Base-by-base conservation (phyloP, 768 basidiomycete species). In the Suillus spraguei region DNA sequence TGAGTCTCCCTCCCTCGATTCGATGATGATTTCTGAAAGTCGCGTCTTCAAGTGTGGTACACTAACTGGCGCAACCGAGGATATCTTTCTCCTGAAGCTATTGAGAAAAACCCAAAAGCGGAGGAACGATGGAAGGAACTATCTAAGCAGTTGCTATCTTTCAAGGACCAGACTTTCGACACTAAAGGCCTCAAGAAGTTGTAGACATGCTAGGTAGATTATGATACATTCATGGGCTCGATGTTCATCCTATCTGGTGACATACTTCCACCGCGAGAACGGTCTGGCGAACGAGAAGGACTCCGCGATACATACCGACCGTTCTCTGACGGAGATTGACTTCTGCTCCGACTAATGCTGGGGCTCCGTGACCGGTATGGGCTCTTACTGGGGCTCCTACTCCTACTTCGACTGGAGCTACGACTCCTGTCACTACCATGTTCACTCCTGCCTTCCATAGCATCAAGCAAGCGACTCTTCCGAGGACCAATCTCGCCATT, bases 401-500 rank as follows among this genome's bases (percentile, higher is more conserved):
- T 72, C 38, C 64, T 54, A 61, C 64, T 70, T 17, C 66, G 68
- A 59, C 70, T 77, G 38, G 76, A 69, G 50, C 78, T 75, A 42
- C 76, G 76, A 66, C 81, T 79, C 54, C 72, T 76, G 28, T 77
- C 78, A 61, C 83, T 83, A 24, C 77, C 83, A 50, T 77, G 74
- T 33, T 90, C 87, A 63, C 83, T 85, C 66, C 82, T 85, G 53
- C 87, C 91, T 71, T 94, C 90, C 87, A 97, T 85, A 1, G 93
- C 94, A 68, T 93, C 87, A 66, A 97, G 80, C n/a, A 99, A 77
- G 52, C 90, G 86, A 74, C 93, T 95, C 74, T 91, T 87, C 17
- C 97, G 81, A 4, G 92, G 91, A 0, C 89, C 89, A 28, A 99
- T 82, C 9, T 98, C 95, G 49, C 92, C 91, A 22, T 88, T 92